phyloP scores from a whole-genome alignment of 2,329 filamentous ascomycete species.

The Pseudogymnoascus sp. region DNA sequence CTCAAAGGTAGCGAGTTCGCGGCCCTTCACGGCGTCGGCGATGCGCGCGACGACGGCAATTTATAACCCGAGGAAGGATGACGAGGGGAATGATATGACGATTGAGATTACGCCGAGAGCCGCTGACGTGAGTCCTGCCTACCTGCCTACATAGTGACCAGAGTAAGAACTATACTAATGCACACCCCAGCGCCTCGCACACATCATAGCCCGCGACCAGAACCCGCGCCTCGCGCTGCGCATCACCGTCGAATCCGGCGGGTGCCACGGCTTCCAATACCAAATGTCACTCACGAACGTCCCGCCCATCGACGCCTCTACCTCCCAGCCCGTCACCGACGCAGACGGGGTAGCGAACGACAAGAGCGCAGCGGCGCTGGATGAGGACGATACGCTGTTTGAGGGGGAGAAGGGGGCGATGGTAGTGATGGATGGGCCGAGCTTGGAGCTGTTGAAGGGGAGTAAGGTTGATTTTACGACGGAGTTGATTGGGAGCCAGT shows the following conservation, averaged over 20 bases:
- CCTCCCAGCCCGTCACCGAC: constrained; percentile 11
- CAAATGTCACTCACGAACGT: constrained; percentile 75
- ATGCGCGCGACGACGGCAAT: constrained; percentile 38
- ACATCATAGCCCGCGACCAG: constrained; percentile 63
- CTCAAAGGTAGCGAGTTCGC: constrained; percentile 4
- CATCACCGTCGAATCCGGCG: constrained; percentile 84
- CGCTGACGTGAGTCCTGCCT: constrained; percentile 52
- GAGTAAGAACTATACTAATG: constrained; percentile 7
- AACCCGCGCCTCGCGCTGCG: constrained; percentile 83
- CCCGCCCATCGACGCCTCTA: constrained; percentile 32
- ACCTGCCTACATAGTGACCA: not conserved
- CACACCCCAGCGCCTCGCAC: constrained; percentile 27
- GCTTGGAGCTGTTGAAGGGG: constrained; percentile 79
- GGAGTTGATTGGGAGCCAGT: constrained; percentile 90
- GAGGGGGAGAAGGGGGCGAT: constrained; percentile 58
- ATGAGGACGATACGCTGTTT: constrained; percentile 84
- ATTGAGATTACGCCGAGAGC: constrained; percentile 80
- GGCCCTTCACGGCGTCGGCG: constrained; percentile 20
- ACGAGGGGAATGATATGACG: constrained; percentile 75
- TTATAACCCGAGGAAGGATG: constrained; percentile 68
- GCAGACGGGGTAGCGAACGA: constrained; percentile 8
- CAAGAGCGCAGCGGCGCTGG: constrained; percentile 39
- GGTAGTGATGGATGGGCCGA: constrained; percentile 81
- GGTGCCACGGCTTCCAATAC: constrained; percentile 97
- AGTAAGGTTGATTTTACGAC: constrained; percentile 95